Evolutionary conservation across 495 filamentous ascomycete genomes (phyloP).

Genomic region (Neurospora terricola): DNA sequence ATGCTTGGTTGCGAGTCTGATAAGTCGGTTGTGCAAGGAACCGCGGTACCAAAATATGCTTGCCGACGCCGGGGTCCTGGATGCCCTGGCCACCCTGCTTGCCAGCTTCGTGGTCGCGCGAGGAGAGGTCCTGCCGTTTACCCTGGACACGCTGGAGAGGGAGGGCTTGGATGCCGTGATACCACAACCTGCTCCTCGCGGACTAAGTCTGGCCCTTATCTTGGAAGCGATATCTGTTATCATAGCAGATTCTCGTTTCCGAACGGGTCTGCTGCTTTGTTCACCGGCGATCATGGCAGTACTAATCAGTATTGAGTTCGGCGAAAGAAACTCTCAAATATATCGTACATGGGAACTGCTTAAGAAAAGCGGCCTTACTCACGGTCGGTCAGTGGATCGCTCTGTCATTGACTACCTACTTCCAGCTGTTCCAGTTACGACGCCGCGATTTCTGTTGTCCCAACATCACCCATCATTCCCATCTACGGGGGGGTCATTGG

Average conservation of each 20-base stretch:
- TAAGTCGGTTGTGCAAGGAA: slow-evolving; percentile 52
- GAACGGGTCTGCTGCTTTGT: slow-evolving; percentile 66
- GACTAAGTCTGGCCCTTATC: slow-evolving; percentile 54
- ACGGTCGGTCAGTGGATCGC: slow-evolving; percentile 12
- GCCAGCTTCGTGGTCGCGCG: slow-evolving; percentile 61
- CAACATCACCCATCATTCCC: slow-evolving; percentile 40
- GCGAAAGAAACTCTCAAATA: slow-evolving; percentile 11
- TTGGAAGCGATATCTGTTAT: slow-evolving; percentile 77
- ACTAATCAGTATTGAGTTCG: slow-evolving; percentile 42
- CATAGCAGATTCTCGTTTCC: slow-evolving; percentile 66
- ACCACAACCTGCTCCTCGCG: slow-evolving; percentile 47
- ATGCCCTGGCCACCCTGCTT: slow-evolving; percentile 67
- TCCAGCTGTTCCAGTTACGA: slow-evolving; percentile 32
- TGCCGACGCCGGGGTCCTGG: slow-evolving; percentile 62
- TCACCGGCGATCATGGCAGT: slow-evolving; percentile 65
- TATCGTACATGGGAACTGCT: slow-evolving; percentile 25
- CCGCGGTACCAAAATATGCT: slow-evolving; percentile 59
- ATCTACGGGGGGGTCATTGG: slow-evolving; percentile 40
- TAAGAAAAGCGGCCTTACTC: slow-evolving; percentile 20
- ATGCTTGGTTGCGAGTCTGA: slow-evolving; percentile 52
- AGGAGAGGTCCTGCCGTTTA: slow-evolving; percentile 53
- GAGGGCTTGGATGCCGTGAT: slow-evolving; percentile 37
- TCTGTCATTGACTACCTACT: slow-evolving; percentile 53
- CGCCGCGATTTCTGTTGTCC: slow-evolving; percentile 4
- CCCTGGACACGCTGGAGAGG: slow-evolving; percentile 30